Base-by-base conservation (phyloP, 1,284 basidiomycete species). In the Fomitopsis betulina region DNA sequence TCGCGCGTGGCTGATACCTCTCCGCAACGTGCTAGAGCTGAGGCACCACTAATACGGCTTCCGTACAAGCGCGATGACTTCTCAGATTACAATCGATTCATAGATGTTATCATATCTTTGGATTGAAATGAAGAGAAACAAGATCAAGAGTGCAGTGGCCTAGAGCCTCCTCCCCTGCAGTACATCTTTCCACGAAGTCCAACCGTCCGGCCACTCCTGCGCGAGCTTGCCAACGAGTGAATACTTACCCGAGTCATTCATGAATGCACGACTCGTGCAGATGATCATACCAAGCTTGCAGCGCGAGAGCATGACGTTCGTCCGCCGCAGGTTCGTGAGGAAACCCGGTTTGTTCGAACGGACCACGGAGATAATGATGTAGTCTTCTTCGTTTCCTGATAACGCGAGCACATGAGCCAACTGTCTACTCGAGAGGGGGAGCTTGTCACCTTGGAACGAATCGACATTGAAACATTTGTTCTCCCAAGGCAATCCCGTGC, bases 381-480 rank as follows among this genome's bases (percentile, higher is more conserved):
- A 79, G 42, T 85, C 75, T 38, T 74, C 73, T 59, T 74, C 67
- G 40, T 73, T 71, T 21, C 67, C 70, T 73, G 60, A 13, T 58
- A 43, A 32, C 25, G 33, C 21, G 12, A 53, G 55, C 10, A 50
- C 49, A 38, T 15, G 57, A 53, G 30, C 55, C 52, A 53, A 58
- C 54, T 23, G 23, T 32, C 13, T 19, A n/a, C n/a, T 15, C 15
- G 33, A 25, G 12, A 23, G 17, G 33, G 40, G 3, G 5, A 10
- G 4, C 15, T 7, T 6, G 9, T 51, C 58, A 77, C 84, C 84
- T 79, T 86, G 85, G 55, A 84, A 87, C n/a, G 83, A 82, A 65
- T 85, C 84, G 49, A 87, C 82, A 78, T 79, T 82, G 68, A 85
- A 87, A 60, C 79, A 82, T 54, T 77, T 85, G 59, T 87, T 79